These are phyloP conservation scores for Fraxinus baroniana DNA, from an alignment of 305 asterid species.

Conservation along the genomic window DNA sequence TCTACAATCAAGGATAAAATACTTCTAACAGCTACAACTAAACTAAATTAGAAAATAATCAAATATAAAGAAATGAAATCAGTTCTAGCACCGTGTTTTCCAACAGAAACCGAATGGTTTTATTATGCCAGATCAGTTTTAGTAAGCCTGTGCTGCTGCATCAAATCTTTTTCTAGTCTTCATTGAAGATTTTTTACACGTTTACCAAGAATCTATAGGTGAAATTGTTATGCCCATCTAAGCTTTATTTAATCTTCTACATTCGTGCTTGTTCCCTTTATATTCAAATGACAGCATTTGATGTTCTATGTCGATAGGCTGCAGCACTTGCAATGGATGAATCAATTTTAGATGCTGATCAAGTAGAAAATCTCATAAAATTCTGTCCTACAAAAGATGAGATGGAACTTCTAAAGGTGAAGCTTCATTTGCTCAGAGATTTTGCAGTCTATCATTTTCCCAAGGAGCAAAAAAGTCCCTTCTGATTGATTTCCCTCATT, in stretches of 20 bases:
- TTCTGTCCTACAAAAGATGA: conserved; percentile 99
- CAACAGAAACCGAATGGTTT: neutral
- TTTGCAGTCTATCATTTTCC: conserved; percentile 16
- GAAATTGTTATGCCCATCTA: neutral
- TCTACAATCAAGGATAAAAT: neutral
- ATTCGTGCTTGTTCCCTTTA: neutral
- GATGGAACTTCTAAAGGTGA: conserved; percentile 98
- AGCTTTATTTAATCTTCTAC: neutral
- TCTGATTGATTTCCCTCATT: conserved; percentile 26
- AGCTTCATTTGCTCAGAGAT: conserved; percentile 21
- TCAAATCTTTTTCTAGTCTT: neutral
- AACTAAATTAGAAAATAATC: neutral
- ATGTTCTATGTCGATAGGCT: conserved; percentile 54
- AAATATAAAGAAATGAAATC: neutral
- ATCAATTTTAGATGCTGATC: conserved; percentile 94
- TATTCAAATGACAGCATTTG: neutral
- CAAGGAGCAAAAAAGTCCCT: conserved; percentile 6
- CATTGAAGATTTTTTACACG: neutral
- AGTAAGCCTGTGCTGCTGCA: neutral
- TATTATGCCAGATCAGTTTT: neutral
- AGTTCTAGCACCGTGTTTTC: neutral
- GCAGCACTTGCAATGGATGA: conserved; percentile 99
- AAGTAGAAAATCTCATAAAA: conserved; percentile 93
- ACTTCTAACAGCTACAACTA: neutral
- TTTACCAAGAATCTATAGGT: neutral